Evolutionary conservation across 73 alveolate genomes (phyloP).

Genomic region (Breviolum minutum): DNA sequence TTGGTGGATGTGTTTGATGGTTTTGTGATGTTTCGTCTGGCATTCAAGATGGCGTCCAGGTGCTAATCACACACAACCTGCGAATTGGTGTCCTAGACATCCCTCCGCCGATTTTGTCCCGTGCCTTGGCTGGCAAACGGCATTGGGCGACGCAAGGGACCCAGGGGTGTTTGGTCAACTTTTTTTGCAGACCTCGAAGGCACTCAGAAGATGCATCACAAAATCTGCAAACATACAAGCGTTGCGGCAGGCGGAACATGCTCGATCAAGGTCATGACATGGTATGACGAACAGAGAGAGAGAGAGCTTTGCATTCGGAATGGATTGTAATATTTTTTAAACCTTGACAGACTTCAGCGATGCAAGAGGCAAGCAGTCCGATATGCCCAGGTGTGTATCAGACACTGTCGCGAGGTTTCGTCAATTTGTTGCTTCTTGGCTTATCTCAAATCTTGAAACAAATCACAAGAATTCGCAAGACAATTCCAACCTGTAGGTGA

Average conservation of each 20-base stretch:
- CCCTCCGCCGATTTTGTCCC: constrained; percentile 72
- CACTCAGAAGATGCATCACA: too few relatives aligned
- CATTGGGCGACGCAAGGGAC: too few relatives aligned
- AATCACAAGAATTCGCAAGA: too few relatives aligned
- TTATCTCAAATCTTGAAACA: neutral
- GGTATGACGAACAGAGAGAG: too few relatives aligned
- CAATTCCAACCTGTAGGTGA: too few relatives aligned
- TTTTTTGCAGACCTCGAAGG: too few relatives aligned
- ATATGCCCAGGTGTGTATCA: constrained; percentile 42
- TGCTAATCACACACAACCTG: constrained; percentile 72
- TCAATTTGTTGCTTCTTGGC: constrained; percentile 57
- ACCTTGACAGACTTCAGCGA: neutral
- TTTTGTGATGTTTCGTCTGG: neutral
- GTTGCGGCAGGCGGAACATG: too few relatives aligned
- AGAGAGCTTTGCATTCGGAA: too few relatives aligned
- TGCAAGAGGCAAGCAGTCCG: neutral
- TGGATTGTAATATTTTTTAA: too few relatives aligned
- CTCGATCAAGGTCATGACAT: too few relatives aligned
- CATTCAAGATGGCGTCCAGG: constrained; percentile 23
- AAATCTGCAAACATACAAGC: too few relatives aligned
- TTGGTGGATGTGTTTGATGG: neutral
- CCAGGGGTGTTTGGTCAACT: too few relatives aligned
- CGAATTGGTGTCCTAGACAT: constrained; percentile 70
- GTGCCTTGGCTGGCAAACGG: constrained; percentile 1
- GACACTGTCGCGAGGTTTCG: constrained; percentile 67